A percentile compares a stretch with the other conserved stretches of the same genome.
Conservation (phyloP, 108 stramenopile genomes). For the Seminavis robusta region DNA sequence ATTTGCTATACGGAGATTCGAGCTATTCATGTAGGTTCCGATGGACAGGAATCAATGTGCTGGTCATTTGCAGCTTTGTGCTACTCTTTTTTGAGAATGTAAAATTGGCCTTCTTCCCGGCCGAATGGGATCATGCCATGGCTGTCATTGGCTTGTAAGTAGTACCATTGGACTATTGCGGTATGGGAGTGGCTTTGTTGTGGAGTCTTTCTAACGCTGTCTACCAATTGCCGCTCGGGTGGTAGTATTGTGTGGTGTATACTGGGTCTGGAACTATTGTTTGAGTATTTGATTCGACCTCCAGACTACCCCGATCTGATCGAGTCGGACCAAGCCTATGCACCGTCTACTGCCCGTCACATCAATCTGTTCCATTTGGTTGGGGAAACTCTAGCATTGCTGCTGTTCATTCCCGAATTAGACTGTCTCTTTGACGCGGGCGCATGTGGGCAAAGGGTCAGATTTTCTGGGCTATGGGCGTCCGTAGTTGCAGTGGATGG, state of each 20-base stretch:
- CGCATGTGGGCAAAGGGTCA: constrained; percentile 17
- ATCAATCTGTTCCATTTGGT: constrained; percentile 68
- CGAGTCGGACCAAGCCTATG: constrained; percentile 67
- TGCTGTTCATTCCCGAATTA: constrained; percentile 72
- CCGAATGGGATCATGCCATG: constrained; percentile 28
- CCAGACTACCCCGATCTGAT: constrained; percentile 48
- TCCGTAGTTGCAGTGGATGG: constrained; percentile 23
- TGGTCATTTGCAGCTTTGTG: constrained; percentile 51
- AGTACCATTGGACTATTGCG: too few species aligned
- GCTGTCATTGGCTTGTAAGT: constrained; percentile 57
- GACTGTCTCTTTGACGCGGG: constrained; percentile 41
- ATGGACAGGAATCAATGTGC: constrained; percentile 60
- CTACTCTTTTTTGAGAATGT: constrained; percentile 47
- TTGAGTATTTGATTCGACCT: constrained; percentile 77
- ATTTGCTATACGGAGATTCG: constrained; percentile 32
- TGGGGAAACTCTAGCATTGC: constrained; percentile 59
- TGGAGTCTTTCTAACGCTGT: too few species aligned
- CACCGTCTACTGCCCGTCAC: constrained; percentile 60
- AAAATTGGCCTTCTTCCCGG: constrained; percentile 43
- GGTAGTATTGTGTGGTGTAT: constrained; percentile 71
- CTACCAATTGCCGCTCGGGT: too few species aligned
- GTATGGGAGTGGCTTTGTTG: too few species aligned
- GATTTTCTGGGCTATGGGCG: constrained; percentile 30
- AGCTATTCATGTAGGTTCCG: constrained; percentile 54
- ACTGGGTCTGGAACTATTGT: constrained; percentile 60